Base-by-base conservation (phyloP, 2,329 filamentous ascomycete species). In the Trichoderma sp. region DNA sequence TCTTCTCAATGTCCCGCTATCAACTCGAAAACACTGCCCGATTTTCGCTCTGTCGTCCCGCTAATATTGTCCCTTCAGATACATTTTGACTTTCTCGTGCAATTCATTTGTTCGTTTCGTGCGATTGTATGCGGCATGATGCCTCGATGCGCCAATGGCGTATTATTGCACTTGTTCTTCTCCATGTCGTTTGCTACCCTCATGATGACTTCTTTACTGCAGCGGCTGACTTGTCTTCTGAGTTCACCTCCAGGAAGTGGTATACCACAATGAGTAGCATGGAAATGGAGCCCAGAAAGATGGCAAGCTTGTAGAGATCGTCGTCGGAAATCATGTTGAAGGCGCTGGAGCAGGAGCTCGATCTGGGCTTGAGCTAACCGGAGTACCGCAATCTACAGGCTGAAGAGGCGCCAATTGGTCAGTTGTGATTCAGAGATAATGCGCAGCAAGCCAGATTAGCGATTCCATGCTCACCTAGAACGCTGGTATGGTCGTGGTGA, bases 211-310 rank as follows among this genome's bases (percentile, higher is more conserved):
- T 75, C 64, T 75, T 41, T 18, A n/a, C 73, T 8, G 75, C n/a
- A 9, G 75, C 73, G 5, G 77, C 74, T 18, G 66, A 56, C 16
- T 79, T 77, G 11, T 76, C 62, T 29, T 76, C 63, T 41, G 94
- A 91, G 83, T 99, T 98, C 87, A 98, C 91, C 84, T 98, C 96
- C 81, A 99, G 92, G 86, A 97, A 98, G 85, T 98, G 95, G 86
- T 99, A 98, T 33, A 97, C 86, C 35, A 99, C 92, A 79, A 98
- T 98, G 77, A 99, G 89, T 62, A 98, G 88, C 94, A 98, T 96
- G 78, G 96, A 92, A 56, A 92, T 90, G 74, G 92, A 93, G 86
- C 97, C 97, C 76, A 99, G 93, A 84, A 98, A 96, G 84, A 98
- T 92, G 84, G 97, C 95, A 35, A 99, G 91, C 77, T 90, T 90